These are phyloP conservation scores for Spatholobus suberectus DNA, from an alignment of 306 rosid genomes.

Conservation along the genomic window DNA sequence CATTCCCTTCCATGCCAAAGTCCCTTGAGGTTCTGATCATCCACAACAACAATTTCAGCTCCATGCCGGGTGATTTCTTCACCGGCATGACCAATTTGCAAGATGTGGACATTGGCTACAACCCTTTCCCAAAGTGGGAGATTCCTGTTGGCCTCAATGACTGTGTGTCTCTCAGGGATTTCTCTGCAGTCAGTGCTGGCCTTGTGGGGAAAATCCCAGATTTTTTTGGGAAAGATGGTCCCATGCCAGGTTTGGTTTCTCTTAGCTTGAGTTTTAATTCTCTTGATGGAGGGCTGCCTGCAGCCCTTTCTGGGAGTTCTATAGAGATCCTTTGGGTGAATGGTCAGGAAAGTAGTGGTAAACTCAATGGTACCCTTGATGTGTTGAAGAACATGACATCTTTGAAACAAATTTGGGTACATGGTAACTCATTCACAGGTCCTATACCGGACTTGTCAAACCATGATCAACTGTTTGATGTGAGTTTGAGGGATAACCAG, in stretches of 20 bases:
- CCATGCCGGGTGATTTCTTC: constrained; percentile 67
- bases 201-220: constrained; percentile 62
- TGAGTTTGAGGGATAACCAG: constrained; percentile 68
- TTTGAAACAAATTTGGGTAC: constrained; percentile 62
- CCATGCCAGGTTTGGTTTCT: constrained; percentile 48
- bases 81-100: constrained; percentile 39
- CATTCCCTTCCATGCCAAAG: constrained; percentile 56
- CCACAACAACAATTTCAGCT: constrained; percentile 58
- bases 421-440: constrained; percentile 73
- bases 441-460: constrained; percentile 76
- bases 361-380: constrained; percentile 71
- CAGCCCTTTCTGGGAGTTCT: constrained; percentile 52
- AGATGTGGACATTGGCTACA: constrained; percentile 49
- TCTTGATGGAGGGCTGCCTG: constrained; percentile 70
- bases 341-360: constrained; percentile 48
- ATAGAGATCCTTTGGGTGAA: constrained; percentile 64
- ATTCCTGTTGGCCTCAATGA: constrained; percentile 58
- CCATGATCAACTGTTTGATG: constrained; percentile 34
- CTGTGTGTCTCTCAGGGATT: constrained; percentile 27
- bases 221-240: constrained; percentile 43
- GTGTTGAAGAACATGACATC: constrained; percentile 71
- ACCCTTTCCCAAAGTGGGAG: constrained; percentile 56
- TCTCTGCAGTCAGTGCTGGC: constrained; percentile 53
- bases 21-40: constrained; percentile 48
- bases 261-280: constrained; percentile 57